Evolutionary conservation across 2,329 filamentous ascomycete species (phyloP).

Genomic region (Penicillium sumatraense): DNA sequence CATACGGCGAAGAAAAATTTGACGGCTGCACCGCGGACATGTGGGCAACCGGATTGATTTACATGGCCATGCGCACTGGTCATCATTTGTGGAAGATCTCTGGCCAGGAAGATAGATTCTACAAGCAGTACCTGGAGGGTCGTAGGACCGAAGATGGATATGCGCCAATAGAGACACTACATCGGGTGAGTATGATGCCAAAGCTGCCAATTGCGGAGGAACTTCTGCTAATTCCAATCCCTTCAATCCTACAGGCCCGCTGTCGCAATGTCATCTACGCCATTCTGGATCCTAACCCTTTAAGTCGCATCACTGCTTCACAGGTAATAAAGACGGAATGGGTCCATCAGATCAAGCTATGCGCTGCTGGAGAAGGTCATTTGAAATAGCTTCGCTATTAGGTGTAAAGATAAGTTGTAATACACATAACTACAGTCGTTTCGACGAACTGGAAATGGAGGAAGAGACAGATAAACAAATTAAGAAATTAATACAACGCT

Average conservation of each 20-base stretch:
- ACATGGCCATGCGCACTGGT: neutral
- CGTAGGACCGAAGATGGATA: neutral
- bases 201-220: neutral
- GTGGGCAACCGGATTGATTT: neutral
- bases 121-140: neutral
- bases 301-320: neutral
- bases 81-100: neutral
- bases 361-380: neutral
- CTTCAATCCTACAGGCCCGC: neutral
- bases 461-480: constrained; percentile 1
- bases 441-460: neutral
- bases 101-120: neutral
- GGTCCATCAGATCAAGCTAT: neutral
- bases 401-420: neutral
- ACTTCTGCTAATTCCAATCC: neutral
- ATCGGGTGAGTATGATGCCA: neutral
- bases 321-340: neutral
- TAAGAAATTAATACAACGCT: neutral
- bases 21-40: neutral
- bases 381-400: neutral
- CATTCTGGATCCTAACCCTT: neutral
- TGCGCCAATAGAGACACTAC: neutral
- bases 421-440: neutral
- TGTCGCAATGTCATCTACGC: neutral
- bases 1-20: neutral